Conservation (phyloP, 257 asterid genomes). For the Penstemon newberryi region DNA sequence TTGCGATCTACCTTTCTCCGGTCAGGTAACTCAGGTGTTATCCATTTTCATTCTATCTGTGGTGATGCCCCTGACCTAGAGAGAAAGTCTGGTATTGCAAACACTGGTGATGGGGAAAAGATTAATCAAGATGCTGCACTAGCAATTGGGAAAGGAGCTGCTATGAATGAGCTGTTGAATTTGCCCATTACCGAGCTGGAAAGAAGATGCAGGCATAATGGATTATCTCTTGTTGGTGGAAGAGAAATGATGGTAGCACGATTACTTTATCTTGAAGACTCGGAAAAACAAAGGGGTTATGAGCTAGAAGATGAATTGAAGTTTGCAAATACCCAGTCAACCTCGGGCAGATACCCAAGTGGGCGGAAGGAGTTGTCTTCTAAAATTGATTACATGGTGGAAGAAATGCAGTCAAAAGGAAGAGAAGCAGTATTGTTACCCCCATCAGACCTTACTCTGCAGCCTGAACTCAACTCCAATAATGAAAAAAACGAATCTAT, state of each 20-base stretch:
- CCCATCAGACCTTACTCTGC: slow-evolving; percentile 36
- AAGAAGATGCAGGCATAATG: slow-evolving; percentile 90
- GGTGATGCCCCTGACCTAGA: slow-evolving; percentile 89
- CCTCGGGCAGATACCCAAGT: slow-evolving; percentile 51
- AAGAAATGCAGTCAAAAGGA: slow-evolving; percentile 43
- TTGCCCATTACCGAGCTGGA: slow-evolving; percentile 83
- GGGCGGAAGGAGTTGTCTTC: slow-evolving; percentile 47
- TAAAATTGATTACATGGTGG: slow-evolving; percentile 54
- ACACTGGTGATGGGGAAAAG: slow-evolving; percentile 46
- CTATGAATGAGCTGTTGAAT: slow-evolving; percentile 68
- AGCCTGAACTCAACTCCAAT: slow-evolving; percentile 34
- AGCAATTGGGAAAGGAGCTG: slow-evolving; percentile 96
- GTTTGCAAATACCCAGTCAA: slow-evolving; percentile 54
- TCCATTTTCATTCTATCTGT: slow-evolving; percentile 80
- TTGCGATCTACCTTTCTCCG: slow-evolving; percentile 91
- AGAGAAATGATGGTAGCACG: slow-evolving; percentile 94
- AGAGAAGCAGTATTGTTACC: slow-evolving; percentile 41
- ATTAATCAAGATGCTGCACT: slow-evolving; percentile 76
- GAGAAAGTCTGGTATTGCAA: slow-evolving; percentile 56
- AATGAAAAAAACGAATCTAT: slow-evolving; percentile 60
- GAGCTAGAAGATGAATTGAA: slow-evolving; percentile 76
- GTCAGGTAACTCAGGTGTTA: slow-evolving; percentile 75
- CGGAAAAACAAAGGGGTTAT: slow-evolving; percentile 78
- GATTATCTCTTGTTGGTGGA: slow-evolving; percentile 86
- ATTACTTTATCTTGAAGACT: slow-evolving; percentile 87